Evolutionary conservation across 345 rosid genomes (phyloP), one percentile per base, ranked within the genome.

Genomic region (Salix suchowensis): DNA sequence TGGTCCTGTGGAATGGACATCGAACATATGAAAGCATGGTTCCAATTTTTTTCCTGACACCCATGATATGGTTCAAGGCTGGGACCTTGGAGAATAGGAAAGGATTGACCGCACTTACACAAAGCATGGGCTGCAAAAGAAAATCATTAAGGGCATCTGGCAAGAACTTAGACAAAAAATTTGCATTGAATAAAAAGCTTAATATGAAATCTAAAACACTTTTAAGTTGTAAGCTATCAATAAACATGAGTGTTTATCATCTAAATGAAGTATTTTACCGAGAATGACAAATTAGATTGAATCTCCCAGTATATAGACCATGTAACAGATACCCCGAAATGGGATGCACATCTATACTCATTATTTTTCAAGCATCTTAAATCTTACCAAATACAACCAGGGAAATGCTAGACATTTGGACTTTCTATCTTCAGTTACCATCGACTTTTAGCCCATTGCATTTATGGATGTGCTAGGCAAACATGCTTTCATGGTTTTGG

Each of bases 91-190:
- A 83, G 81, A 90, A 94, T 68, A 94, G 86, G 78, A 91, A 84
- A 73, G 99, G 98, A 84, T 93, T 96, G 58, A 96, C 97, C 2
- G 98, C 99, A 84, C 98, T 92, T 32, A 92, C 95, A 79, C 97
- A 92, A 65, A 94, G 98, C 98, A 94, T 86, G 70, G 97, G 96
- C 97, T 94, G 95, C 90, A 86, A 70, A 26, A 82, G 18, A 83
- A 77, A 62, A 73, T 76, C 40, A 52, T 75, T 34, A 77, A 74
- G 16, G 36, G 70, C 65, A 77, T 74, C 64, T 73, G 30, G 71
- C 70, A 77, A 58, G 46, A 68, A 69, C 36, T 77, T 69, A 61
- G 58, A 46, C 65, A 68, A 21, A 37, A 44, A 64, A 55, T 9
- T 80, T 61, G 48, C 54, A 30, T 26, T 54, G 28, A 58, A 74